These are phyloP conservation scores for Paraphaeosphaeria sporulosa DNA, from an alignment of 2,329 filamentous ascomycete species.

Conservation along the genomic window DNA sequence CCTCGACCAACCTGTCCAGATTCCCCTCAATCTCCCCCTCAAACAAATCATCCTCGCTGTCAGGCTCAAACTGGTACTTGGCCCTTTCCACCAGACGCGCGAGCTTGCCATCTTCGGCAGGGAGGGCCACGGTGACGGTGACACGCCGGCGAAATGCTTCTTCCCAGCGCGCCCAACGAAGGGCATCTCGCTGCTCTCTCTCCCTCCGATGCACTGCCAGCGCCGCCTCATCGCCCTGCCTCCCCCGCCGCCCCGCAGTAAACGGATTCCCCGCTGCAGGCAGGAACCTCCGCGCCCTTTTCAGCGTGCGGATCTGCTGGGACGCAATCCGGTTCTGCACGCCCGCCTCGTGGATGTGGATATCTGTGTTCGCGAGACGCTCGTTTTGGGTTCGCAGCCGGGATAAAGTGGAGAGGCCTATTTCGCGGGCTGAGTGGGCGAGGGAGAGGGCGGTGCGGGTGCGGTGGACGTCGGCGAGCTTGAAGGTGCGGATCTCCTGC, in stretches of 20 bases:
- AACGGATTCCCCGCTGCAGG: too few species aligned
- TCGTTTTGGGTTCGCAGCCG: not conserved
- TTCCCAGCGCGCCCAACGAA: not conserved
- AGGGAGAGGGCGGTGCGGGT: not conserved
- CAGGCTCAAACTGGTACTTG: conserved; percentile 5
- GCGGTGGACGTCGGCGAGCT: not conserved
- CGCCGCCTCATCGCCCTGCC: too few species aligned
- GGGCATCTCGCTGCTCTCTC: not conserved
- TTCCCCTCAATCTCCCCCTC: not conserved
- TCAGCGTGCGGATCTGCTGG: not conserved
- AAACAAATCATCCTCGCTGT: not conserved
- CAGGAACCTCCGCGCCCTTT: not conserved
- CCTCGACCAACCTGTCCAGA: not conserved
- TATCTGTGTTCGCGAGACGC: not conserved
- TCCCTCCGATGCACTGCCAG: too few species aligned
- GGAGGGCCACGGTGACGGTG: not conserved
- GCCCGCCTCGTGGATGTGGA: not conserved
- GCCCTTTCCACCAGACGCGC: not conserved
- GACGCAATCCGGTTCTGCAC: not conserved
- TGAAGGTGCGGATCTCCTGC: not conserved
- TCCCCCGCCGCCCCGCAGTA: too few species aligned
- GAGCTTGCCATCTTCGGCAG: not conserved
- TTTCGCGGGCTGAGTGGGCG: not conserved
- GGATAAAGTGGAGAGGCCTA: not conserved
- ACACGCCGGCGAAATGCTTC: not conserved